Base-by-base conservation (phyloP, 805 yeast species). In the Candida orba region DNA sequence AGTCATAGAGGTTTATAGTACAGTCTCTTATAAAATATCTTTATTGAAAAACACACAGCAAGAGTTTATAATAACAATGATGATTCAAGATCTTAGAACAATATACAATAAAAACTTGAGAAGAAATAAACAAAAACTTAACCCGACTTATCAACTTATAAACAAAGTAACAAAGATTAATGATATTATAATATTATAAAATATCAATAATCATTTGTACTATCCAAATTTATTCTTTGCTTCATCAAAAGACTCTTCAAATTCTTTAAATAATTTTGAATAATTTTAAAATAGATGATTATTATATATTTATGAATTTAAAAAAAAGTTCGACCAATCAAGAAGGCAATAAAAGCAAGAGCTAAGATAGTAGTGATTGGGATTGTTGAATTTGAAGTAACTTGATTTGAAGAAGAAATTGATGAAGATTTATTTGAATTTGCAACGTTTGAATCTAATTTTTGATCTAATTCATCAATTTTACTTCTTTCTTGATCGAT, bases 281-380 rank as follows among this genome's bases (percentile, higher is more conserved):
- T 30, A 13, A 14, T 8, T 10, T 27, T 20, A 20, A 20, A 20
- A 20, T 20, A 20, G 22, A 20, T 20, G 22, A 20, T 20, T 20
- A 20, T 20, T 20, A 20, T 20, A 20, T 20, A 20, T 20, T 20
- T 20, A 20, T 20, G 22, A 20, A 20, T 27, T 49, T 43, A 55
- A 38, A 51, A 79, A 53, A 82, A 75, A 62, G 80, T 70, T 87
- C 89, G 84, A 42, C 89, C 91, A 49, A 83, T 65, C 38, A 76
- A 58, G 55, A 78, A 65, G 30, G 78, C 73, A 45, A 78, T 57
- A 36, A 75, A 67, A 54, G 79, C 86, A 60, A 71, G 73, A 65
- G 67, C 59, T 60, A 71, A 61, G 64, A 77, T 52, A 51, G 72
- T 60, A 51, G 83, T 80, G 42, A 73, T 61, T 27, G 79, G 78